A percentile compares a stretch with the other conserved stretches of the same genome.
Conservation (phyloP, 768 basidiomycete genomes). For the Collybia sp. region DNA sequence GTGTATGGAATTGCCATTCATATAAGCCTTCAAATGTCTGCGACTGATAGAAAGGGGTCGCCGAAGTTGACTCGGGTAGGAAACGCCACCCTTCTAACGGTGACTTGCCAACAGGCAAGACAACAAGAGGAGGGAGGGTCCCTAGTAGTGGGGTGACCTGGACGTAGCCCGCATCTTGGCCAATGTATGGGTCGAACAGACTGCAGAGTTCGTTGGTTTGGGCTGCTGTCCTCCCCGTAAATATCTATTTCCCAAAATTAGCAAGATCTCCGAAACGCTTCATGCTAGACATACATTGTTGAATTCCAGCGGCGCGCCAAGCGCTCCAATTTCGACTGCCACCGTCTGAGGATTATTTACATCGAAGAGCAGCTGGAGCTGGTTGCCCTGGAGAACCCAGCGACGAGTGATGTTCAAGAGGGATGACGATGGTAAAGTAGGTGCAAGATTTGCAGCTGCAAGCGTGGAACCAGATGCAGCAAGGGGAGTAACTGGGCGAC, state of each 20-base stretch:
- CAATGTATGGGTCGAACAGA: slow-evolving; percentile 54
- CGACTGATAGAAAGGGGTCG: slow-evolving; percentile 45
- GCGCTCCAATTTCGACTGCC: slow-evolving; percentile 48
- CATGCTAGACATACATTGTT: slow-evolving; percentile 38
- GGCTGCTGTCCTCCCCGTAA: slow-evolving; percentile 46
- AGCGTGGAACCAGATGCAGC: slow-evolving; percentile 37
- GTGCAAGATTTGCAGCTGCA: slow-evolving; percentile 43
- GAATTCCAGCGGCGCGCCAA: slow-evolving; percentile 50
- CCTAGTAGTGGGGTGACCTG: slow-evolving; percentile 50
- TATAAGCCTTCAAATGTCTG: slow-evolving; percentile 57
- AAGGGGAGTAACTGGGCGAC: slow-evolving; percentile 32
- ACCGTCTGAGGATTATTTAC: slow-evolving; percentile 41
- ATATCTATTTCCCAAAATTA: slow-evolving; percentile 32
- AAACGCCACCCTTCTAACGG: slow-evolving; percentile 61
- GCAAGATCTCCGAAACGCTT: neutral
- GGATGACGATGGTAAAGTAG: slow-evolving; percentile 40
- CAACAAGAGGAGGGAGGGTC: slow-evolving; percentile 46
- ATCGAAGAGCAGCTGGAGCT: slow-evolving; percentile 45
- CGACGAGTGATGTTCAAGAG: slow-evolving; percentile 46
- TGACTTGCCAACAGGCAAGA: slow-evolving; percentile 37
- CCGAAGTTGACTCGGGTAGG: slow-evolving; percentile 43
- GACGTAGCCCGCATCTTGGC: slow-evolving; percentile 52
- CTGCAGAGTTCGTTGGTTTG: slow-evolving; percentile 49
- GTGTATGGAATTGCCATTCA: slow-evolving; percentile 57
- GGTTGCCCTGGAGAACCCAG: slow-evolving; percentile 38